Evolutionary conservation across 2,329 filamentous ascomycete species (phyloP), one percentile per base, ranked within the genome.

Genomic region (Phyllosticta paracitricarpa): DNA sequence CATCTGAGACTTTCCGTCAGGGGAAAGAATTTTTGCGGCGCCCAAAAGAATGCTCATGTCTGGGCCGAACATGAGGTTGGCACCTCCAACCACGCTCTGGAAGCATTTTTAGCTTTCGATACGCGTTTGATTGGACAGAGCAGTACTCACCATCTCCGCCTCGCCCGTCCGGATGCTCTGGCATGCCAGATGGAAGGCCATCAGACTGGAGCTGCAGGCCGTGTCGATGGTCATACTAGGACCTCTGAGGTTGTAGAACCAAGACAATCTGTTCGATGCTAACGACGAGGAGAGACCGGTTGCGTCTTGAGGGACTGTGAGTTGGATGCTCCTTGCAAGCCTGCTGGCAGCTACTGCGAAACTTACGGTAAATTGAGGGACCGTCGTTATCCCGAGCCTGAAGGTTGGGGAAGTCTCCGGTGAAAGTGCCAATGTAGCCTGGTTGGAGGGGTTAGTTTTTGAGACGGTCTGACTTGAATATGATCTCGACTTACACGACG

Each of bases 61-160:
- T 25, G 63, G 65, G 14, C 54, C 61, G 26, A 72, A 62, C 17
- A 72, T 65, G 3, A 71, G 25, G 26, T 71, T 68, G 1, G 66
- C 35, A 24, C 65, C 67, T 5, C 4, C 72, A 65, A n/a, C 72
- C 76, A 24, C 70, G 73, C 0, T 67, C 71, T 25, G 72, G 67
- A 33, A 80, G 77, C 3, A 80, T 66, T 2, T 73, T 76, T 5
- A 75, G 70, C 26, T 81, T 76, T 0, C 77, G 75, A 66, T 87
- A 82, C 25, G 82, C 81, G 65, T 84, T 87, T 65, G 1, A 85
- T 85, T 68, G 84, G 79, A 6, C 75, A 72, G 0, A 78, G 82
- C 33, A 14, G 8, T 75, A 0, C 84, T 85, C 66, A 62, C 63
- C 24, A 63, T 51, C 51, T 56, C 63, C 14, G 63, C 59, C 30